Base-by-base conservation (phyloP, 2,329 filamentous ascomycete genomes). In the Sphaerulina vaccinii region DNA sequence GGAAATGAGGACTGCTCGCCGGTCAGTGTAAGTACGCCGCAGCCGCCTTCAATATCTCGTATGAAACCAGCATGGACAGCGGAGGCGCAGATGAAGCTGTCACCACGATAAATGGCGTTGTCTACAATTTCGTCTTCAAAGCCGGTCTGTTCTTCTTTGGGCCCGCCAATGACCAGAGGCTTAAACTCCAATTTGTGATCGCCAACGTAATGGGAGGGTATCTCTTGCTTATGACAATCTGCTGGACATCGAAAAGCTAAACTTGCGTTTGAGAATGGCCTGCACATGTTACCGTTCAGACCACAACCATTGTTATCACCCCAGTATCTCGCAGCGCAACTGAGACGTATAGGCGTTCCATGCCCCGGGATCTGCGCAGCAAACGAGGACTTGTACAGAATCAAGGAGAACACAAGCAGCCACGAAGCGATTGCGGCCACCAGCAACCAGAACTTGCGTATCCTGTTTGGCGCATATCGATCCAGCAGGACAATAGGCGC, bases 51-150 rank as follows among this genome's bases (percentile, higher is more conserved):
- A 0, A 76, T 71, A 63, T 90, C 82, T 29, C 81, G 82, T 54
- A 95, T 82, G 62, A 91, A 78, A 16, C 90, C 90, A 1, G 89
- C 84, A 66, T 96, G 90, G 43, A 95, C 88, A 27, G 90, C 90
- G 10, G 90, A 80, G 52, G 84, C 85, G 66, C 90, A 96, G 49
- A 96, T 85, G 71, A 88, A 95, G 11, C 89, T 95, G 70, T 96
- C 90, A 8, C 87, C 90, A 15, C 93, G 86, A 68, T 97, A 97
- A 18, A 87, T 75, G 0, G 85, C 79, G 49, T 72, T 70, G 8
- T 69, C 64, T 3, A 75, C 62, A 4, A 69, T 67, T 18, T 70
- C 64, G 18, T 72, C 68, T 21, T 70, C 65, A n/a, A 62, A 64
- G 0, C 61, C 64, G 4, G 63, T 63, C 38, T 63, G 61, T 15